Conservation (phyloP, 768 basidiomycete genomes). For the Atractiella rhizophila region DNA sequence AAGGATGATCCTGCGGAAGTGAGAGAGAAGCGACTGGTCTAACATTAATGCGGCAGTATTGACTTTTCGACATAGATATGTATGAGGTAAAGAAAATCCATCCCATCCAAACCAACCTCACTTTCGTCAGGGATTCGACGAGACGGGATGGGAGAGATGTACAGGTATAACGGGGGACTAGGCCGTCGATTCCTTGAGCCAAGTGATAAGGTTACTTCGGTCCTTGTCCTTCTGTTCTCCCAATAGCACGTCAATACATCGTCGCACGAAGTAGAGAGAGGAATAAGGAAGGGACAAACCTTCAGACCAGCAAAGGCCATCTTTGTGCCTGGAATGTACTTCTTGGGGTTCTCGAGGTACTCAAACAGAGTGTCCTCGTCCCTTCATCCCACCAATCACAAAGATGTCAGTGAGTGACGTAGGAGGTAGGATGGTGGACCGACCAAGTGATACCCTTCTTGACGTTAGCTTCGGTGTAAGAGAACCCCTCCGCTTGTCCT, state of each 20-base stretch:
- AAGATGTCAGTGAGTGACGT: not conserved
- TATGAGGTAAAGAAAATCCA: too few species aligned
- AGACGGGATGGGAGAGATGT: too few species aligned
- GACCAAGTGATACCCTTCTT: slow-evolving; percentile 74
- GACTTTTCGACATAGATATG: too few species aligned
- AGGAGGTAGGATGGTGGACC: slow-evolving; percentile 1
- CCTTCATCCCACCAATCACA: slow-evolving; percentile 1
- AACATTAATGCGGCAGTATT: too few species aligned
- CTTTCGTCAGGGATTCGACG: too few species aligned
- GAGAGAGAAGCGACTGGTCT: too few species aligned
- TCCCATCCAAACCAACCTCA: too few species aligned
- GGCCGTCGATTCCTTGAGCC: slow-evolving; percentile 59
- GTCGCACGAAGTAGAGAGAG: not conserved
- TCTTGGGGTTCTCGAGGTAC: slow-evolving; percentile 91
- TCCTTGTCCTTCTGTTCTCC: slow-evolving; percentile 31
- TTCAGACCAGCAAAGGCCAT: slow-evolving; percentile 98
- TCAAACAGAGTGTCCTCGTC: slow-evolving; percentile 71
- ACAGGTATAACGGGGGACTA: too few species aligned
- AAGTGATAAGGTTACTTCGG: slow-evolving; percentile 74
- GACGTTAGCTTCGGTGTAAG: slow-evolving; percentile 80
- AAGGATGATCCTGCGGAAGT: too few species aligned
- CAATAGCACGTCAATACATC: not conserved
- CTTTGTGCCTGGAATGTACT: slow-evolving; percentile 94
- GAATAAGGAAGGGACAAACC: too few species aligned
- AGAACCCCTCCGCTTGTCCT: slow-evolving; percentile 60